Evolutionary conservation across 139 green algal species (phyloP).

Genomic region (Yamagishiella unicocca): DNA sequence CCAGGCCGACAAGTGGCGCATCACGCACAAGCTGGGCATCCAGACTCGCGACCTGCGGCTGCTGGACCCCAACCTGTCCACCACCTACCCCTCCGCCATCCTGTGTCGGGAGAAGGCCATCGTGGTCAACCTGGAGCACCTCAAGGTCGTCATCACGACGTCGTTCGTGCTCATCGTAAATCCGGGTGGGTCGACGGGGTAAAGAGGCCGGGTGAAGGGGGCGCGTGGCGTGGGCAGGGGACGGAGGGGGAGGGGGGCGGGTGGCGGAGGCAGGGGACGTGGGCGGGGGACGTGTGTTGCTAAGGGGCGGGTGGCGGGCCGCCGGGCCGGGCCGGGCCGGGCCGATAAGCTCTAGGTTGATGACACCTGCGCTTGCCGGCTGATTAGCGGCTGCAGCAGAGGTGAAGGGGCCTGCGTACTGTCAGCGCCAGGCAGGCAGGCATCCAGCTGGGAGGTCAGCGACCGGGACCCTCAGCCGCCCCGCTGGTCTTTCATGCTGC

Average conservation of each 20-base stretch:
- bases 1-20: conserved; percentile 68
- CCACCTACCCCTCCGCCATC: conserved; percentile 74
- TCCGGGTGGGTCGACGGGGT: conserved; percentile 50
- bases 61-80: conserved; percentile 68
- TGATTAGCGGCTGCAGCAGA: too few species aligned
- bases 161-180: conserved; percentile 70
- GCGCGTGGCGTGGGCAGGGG: neutral
- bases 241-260: neutral
- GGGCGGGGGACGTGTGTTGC: neutral
- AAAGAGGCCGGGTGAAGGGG: neutral
- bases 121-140: conserved; percentile 75
- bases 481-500: too few species aligned
- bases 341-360: too few species aligned
- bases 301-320: too few species aligned
- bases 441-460: too few species aligned
- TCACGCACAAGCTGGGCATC: conserved; percentile 75
- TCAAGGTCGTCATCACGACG: conserved; percentile 72
- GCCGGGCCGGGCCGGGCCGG: too few species aligned
- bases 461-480: too few species aligned
- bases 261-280: neutral
- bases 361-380: too few species aligned
- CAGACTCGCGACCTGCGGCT: conserved; percentile 75
- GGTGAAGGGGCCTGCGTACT: too few species aligned
- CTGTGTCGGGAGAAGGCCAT: conserved; percentile 73
- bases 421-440: too few species aligned